Evolutionary conservation across 305 asterid species (phyloP).

Genomic region (Euphrasia arctica): DNA sequence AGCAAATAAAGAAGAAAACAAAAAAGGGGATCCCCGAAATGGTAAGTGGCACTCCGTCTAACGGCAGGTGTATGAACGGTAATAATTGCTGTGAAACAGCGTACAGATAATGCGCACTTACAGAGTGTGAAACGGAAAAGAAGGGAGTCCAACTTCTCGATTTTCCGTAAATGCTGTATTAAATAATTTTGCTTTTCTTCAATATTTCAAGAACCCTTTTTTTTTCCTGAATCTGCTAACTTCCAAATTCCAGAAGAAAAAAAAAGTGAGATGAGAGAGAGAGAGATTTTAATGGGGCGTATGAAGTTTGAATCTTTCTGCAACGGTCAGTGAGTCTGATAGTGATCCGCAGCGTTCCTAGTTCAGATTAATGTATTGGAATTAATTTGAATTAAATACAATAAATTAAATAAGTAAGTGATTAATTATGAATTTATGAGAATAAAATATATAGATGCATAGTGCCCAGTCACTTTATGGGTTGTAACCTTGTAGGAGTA

Average conservation of each 20-base stretch:
- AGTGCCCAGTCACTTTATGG: no score
- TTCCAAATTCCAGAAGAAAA: background rate
- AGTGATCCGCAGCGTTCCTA: no score
- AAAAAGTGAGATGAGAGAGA: background rate
- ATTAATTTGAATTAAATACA: no score
- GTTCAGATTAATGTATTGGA: no score
- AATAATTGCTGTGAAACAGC: background rate
- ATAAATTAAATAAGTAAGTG: no score
- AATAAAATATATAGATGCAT: no score
- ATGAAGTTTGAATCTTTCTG: slow-evolving; percentile 1
- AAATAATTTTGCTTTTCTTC: slow-evolving; percentile 11
- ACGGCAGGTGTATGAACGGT: background rate
- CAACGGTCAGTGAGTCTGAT: background rate
- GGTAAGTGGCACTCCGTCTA: background rate
- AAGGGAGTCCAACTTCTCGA: slow-evolving; percentile 24
- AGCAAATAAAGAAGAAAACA: slow-evolving; percentile 23
- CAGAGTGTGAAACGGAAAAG: slow-evolving; percentile 14
- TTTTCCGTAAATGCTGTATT: slow-evolving; percentile 14
- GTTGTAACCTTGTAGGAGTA: no score
- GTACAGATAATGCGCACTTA: slow-evolving; percentile 16
- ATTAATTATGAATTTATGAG: no score
- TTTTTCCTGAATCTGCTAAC: slow-evolving; percentile 17
- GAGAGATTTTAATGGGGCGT: background rate
- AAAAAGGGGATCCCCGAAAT: background rate
- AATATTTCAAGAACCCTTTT: slow-evolving; percentile 19